Evolutionary conservation across 2,329 filamentous ascomycete genomes (phyloP), one percentile per base, ranked within the genome.

Genomic region (Aspergillus latus): DNA sequence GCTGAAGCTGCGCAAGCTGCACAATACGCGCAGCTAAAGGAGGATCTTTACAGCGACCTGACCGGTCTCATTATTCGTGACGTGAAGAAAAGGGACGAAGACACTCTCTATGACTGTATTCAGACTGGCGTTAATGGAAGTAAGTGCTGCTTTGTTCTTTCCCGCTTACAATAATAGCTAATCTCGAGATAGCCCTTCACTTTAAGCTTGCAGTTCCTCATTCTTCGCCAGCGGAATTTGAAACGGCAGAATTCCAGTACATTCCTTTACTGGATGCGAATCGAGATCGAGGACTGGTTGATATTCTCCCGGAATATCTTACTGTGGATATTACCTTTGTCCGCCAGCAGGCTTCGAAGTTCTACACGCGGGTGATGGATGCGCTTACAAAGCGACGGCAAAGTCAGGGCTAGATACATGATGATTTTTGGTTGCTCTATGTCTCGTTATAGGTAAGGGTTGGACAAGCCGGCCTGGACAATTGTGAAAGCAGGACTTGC

Each of bases 61-160:
- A 96, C 92, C 0, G 92, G 92, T 13, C 77, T 97, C 49, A 90
- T 97, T 39, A 83, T 97, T 47, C 84, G 88, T 21, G 84, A 86
- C 30, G 84, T 95, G 21, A 93, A 90, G 76, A 84, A 84, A 54
- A 84, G 87, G 32, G 83, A 88, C 2, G 80, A 84, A 2, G 90
- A 92, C 62, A 88, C 95, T 66, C 79, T 92, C 2, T 97, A 93
- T 68, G 92, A 97, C 71, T 97, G 93, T 72, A 88, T 97, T 56
- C 93, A 97, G 72, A 97, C 93, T 2, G 93, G 93, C n/a, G 82
- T 89, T 49, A 96, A 96, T 67, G 92, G 93, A 66, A 96, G 93
- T 96, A 83, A 86, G 92, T 89, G 44, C 58, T 10, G n/a, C 21
- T 21, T 21, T 54, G 30, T 49, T 16, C 21, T 28, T 36, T 54